Base-by-base conservation (phyloP, 352 stramenopile species). In the Phytophthora crassamura region DNA sequence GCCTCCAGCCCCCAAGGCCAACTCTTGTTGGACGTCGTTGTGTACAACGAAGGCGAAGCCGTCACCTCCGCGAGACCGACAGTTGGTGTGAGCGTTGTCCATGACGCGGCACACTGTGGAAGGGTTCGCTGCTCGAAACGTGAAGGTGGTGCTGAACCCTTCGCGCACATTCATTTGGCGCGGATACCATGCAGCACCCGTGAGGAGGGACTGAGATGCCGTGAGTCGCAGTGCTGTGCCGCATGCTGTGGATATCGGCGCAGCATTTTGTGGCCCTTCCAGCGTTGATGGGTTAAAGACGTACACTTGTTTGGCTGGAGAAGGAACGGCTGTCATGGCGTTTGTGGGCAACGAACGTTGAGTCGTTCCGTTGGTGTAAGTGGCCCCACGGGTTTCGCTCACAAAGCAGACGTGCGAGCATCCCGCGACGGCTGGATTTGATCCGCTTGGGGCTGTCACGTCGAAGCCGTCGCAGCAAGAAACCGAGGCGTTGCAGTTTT, bases 71-170 rank as follows among this genome's bases (percentile, higher is more conserved):
- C 82, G 77, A 33, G 84, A 89, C 7, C 82, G 75, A 61, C 94
- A 98, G 20, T 80, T 77, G 11, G 89, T 98, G 66, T 91, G 71
- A 0, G 89, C 76, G 55, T 94, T 86, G 59, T 98, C 86, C 91
- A 98, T 97, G 41, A 78, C 54, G 25, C 82, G 85, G 70, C 94
- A 98, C 11, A 78, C 64, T 4, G 89, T 79, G 36, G 88, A 97
- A 7, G 91, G 91, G 25, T 97, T 97, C 25, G 87, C 76, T 11
- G 97, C 67, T 14, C 80, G 72, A 40, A 98, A 95, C 22, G 67
- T 72, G 61, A 98, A 97, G 7, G 64, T 89, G 6, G 90, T 97
- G 11, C 88, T 88, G 64, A 98, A 98, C 14, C 93, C 93, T 72
- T 98, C 91, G 5, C 77, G 78, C 2, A 98, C 87, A 38, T 96